A percentile compares a stretch with the other conserved stretches of the same genome.
Conservation (phyloP, 2,329 filamentous ascomycete species). For the Lasiodiplodia theobromae region DNA sequence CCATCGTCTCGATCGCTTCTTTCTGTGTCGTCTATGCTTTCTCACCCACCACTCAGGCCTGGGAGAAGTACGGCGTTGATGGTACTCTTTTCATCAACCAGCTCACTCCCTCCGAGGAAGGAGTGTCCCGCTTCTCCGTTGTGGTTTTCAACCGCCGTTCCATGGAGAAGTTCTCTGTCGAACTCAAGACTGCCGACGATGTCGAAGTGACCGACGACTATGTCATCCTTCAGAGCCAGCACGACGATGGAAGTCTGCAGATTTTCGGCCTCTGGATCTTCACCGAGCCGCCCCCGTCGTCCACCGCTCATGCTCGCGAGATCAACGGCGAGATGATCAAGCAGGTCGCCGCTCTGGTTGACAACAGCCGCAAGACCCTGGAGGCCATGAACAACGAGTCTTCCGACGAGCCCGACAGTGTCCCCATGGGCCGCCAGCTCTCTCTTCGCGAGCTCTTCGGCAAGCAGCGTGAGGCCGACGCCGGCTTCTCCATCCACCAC, state of each 20-base stretch:
- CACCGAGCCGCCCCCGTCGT: constrained; percentile 63
- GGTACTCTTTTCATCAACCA: constrained; percentile 90
- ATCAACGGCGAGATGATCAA: constrained; percentile 62
- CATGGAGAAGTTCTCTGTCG: constrained; percentile 56
- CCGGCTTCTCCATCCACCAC: constrained; percentile 59
- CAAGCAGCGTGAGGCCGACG: constrained; percentile 60
- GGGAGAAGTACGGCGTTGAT: constrained; percentile 87
- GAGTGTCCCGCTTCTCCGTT: constrained; percentile 50
- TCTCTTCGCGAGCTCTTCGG: constrained; percentile 63
- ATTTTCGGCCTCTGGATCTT: constrained; percentile 72
- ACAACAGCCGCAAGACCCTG: constrained; percentile 55
- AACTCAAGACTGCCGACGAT: constrained; percentile 51
- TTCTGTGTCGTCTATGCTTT: constrained; percentile 90
- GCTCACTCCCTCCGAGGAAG: constrained; percentile 50
- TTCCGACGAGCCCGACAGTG: constrained; percentile 46
- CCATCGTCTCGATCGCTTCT: constrained; percentile 80
- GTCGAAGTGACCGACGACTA: constrained; percentile 63
- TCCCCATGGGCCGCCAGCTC: constrained; percentile 61
- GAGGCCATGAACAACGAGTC: constrained; percentile 34
- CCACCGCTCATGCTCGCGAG: constrained; percentile 59
- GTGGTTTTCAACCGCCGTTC: constrained; percentile 57
- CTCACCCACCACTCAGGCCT: constrained; percentile 67
- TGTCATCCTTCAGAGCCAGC: constrained; percentile 63
- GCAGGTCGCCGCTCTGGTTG: constrained; percentile 61
- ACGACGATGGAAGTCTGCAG: constrained; percentile 39